Conservation (phyloP, 1,139 yeast species). For the Geotrichum cucujoidarum region DNA sequence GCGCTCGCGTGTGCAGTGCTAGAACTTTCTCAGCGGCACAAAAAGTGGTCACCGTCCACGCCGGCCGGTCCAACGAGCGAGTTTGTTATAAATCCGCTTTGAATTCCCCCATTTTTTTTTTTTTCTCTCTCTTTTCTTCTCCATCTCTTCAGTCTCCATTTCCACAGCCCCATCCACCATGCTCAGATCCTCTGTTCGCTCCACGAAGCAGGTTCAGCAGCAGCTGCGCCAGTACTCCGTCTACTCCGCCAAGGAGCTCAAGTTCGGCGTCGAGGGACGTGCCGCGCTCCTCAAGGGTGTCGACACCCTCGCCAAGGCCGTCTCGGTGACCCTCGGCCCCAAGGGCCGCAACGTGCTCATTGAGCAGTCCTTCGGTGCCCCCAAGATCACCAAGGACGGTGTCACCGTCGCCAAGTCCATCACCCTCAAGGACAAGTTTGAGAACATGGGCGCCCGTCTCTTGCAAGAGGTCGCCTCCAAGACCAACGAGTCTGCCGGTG, state of each 20-base stretch:
- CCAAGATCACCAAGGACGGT: slow-evolving; percentile 99
- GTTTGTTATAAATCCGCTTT: no score
- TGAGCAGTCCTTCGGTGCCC: slow-evolving; percentile 95
- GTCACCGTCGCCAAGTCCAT: slow-evolving; percentile 94
- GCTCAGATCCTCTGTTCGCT: slow-evolving; percentile 23
- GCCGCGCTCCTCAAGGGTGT: slow-evolving; percentile 96
- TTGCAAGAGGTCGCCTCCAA: slow-evolving; percentile 97
- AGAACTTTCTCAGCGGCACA: no score
- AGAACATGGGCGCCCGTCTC: slow-evolving; percentile 93
- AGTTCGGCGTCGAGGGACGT: slow-evolving; percentile 98
- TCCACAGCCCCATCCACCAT: neutral
- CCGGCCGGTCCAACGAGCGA: no score
- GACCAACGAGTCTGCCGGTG: slow-evolving; percentile 98
- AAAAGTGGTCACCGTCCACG: neutral
- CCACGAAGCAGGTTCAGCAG: slow-evolving; percentile 15
- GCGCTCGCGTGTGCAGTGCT: no score
- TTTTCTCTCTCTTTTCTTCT: neutral
- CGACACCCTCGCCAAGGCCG: slow-evolving; percentile 94
- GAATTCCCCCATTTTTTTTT: neutral
- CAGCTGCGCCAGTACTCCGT: slow-evolving; percentile 35
- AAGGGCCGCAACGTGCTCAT: slow-evolving; percentile 97
- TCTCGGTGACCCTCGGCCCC: slow-evolving; percentile 95
- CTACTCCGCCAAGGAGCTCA: slow-evolving; percentile 83
- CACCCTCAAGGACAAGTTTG: slow-evolving; percentile 84
- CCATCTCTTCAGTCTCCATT: neutral